A percentile compares a stretch with the other conserved stretches of the same genome.
Conservation (phyloP, 2,329 filamentous ascomycete species). For the Bipolaris bicolor region DNA sequence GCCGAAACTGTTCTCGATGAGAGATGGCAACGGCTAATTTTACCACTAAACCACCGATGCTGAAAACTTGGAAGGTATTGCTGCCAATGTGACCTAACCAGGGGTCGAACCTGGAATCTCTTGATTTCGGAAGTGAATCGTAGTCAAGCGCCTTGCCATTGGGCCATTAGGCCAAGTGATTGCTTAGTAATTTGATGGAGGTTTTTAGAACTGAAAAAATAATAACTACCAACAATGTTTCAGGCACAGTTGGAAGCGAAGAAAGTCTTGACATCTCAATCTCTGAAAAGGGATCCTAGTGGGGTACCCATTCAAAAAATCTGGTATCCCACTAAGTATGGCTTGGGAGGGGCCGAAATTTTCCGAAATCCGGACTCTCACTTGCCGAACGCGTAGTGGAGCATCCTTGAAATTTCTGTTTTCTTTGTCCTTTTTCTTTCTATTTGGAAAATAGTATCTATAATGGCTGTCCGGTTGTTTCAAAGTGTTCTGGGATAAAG, state of each 20-base stretch:
- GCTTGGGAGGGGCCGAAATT: not conserved
- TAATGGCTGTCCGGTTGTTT: not conserved
- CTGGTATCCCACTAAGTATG: no score
- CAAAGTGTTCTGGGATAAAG: no score
- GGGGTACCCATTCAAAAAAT: not conserved
- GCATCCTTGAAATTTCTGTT: not conserved
- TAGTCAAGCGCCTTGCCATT: slow-evolving; percentile 65
- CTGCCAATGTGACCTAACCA: slow-evolving; percentile 12
- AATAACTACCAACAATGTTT: no score
- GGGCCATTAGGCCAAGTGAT: slow-evolving; percentile 51
- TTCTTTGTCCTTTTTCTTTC: not conserved
- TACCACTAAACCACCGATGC: slow-evolving; percentile 43
- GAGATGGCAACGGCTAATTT: slow-evolving; percentile 41
- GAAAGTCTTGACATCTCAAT: not conserved
- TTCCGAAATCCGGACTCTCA: not conserved
- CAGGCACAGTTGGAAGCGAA: not conserved
- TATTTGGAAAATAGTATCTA: not conserved
- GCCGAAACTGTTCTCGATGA: slow-evolving; percentile 24
- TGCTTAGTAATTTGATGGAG: slow-evolving; percentile 16
- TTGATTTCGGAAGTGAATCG: slow-evolving; percentile 45
- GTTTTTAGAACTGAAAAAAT: fast-evolving
- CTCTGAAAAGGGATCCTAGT: not conserved
- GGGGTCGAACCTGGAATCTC: slow-evolving; percentile 38
- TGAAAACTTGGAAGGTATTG: not conserved
- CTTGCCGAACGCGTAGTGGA: not conserved